phyloP scores from a whole-genome alignment of 2,329 filamentous ascomycete genomes.

The Microsporum canis region DNA sequence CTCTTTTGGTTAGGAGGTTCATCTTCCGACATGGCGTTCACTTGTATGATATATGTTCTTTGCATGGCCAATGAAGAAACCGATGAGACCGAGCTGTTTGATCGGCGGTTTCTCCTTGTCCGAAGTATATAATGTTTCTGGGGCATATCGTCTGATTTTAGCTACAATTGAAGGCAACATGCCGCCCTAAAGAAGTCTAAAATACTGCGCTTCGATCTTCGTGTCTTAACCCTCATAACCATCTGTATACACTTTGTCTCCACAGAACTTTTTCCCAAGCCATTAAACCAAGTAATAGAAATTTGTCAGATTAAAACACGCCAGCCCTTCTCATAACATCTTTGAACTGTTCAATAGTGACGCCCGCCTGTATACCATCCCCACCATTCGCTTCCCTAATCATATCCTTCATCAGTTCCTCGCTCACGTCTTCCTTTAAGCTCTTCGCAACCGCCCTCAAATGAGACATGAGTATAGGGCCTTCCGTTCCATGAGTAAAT shows the following conservation, averaged over 20 bases:
- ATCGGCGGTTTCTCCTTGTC: background rate
- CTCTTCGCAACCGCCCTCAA: slow-evolving; percentile 66
- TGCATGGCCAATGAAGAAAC: background rate
- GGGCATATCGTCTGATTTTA: background rate
- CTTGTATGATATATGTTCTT: background rate
- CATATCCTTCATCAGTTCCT: slow-evolving; percentile 84
- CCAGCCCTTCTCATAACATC: slow-evolving; percentile 75
- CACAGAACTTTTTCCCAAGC: background rate
- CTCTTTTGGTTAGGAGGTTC: background rate
- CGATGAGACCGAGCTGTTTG: background rate
- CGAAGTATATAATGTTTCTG: background rate
- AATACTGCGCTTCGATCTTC: background rate
- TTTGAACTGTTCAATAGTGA: slow-evolving; percentile 70
- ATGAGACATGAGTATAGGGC: slow-evolving; percentile 68
- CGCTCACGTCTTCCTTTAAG: slow-evolving; percentile 72
- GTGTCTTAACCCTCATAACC: background rate
- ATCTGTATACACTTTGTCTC: background rate
- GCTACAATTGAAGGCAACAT: background rate
- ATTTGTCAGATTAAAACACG: slow-evolving; percentile 51
- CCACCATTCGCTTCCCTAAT: slow-evolving; percentile 86
- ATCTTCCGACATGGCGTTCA: background rate
- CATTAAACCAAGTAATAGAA: background rate
- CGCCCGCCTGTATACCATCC: slow-evolving; percentile 56
- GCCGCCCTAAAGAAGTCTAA: background rate
- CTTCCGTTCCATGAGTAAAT: slow-evolving; percentile 52